Base-by-base conservation (phyloP, 768 basidiomycete genomes). In the Amanita inopinata region DNA sequence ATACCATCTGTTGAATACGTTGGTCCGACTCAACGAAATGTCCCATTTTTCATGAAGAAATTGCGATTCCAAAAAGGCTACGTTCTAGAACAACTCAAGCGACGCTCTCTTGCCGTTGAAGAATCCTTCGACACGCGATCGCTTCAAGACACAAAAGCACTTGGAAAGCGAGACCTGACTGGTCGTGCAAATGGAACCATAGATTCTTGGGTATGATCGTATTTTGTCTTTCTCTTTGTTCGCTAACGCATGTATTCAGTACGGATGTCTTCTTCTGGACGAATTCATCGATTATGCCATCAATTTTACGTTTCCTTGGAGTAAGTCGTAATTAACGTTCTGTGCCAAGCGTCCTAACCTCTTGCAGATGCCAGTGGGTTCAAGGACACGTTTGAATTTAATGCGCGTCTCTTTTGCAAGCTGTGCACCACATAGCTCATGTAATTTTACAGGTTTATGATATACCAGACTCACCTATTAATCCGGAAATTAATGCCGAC, bases 201-300 rank as follows among this genome's bases (percentile, higher is more conserved):
- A 35, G 70, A 79, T 50, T 56, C 73, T 20, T 76, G 74, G 69
- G 71, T 73, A 49, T 34, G 7, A 38, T 38, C 37, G 12, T 41
- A 15, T 14, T 33, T 34, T 34, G 20, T 19, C 33, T 6, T 1
- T 30, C 23, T 5, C 14, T 46, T 25, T 6, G 17, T 46, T 38
- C 12, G 9, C 6, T 38, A 49, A 43, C 43, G 38, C 37, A 12
- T 40, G 36, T 34, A 10, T 48, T 1, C 46, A 73, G 78, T 81
- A 80, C 34, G 76, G 77, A 4, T 86, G 84, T 57, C 64, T 75
- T 42, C 54, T 84, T 8, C 68, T 74, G 36, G 73, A 78, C 45
- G 74, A 80, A 61, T 71, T 79, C 59, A 51, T 81, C 23, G 83
- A 85, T 58, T 85, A 85, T 49, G 79, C 82, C 11, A 39, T 76